Evolutionary conservation across 257 asterid species (phyloP), one percentile per base, ranked within the genome.

Genomic region (Rehmannia glutinosa): DNA sequence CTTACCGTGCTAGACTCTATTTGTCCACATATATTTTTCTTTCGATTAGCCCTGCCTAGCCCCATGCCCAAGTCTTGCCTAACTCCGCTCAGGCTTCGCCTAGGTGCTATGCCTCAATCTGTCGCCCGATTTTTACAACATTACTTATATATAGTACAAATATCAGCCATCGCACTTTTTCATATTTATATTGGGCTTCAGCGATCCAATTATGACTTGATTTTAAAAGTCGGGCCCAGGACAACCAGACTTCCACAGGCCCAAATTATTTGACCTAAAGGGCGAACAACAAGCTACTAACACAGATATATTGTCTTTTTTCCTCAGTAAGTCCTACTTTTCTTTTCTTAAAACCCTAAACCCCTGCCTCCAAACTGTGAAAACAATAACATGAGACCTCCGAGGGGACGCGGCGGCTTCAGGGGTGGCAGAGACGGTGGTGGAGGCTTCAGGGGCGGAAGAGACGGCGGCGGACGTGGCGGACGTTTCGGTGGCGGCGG

Each of bases 371-470:
- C n/a, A 1, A 24, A 9, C 20, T 36, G 2, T 32, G 47, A 13
- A 28, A 30, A 28, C 17, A 24, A 12, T 8, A 65, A 39, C 23
- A 91, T 92, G 98, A 90, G 97, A 70, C 97, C 98, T 71, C 98
- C 98, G 20, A 86, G 96, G 79, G 97, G 97, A 66, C 96, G 98
- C 49, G 87, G 91, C 39, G 89, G 95, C 17, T 87, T 87, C 28
- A 73, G 88, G 25, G 94, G 94, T 2, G 88, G 94, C 32, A 65
- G 95, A 38, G 91, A 74, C 36, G 93, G 86, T 2, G 86, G 93
- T 0, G 89, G 87, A 1, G 87, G 90, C 24, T 88, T 88, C 27
- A 75, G 90, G 32, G 95, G 95, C 1, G 90, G 95, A 28, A 68
- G 96, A 49, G 91, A 77, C 39, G 94, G 88, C 3, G 86, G 93